Evolutionary conservation across 345 rosid species (phyloP).

Genomic region (Arabis hirsuta): DNA sequence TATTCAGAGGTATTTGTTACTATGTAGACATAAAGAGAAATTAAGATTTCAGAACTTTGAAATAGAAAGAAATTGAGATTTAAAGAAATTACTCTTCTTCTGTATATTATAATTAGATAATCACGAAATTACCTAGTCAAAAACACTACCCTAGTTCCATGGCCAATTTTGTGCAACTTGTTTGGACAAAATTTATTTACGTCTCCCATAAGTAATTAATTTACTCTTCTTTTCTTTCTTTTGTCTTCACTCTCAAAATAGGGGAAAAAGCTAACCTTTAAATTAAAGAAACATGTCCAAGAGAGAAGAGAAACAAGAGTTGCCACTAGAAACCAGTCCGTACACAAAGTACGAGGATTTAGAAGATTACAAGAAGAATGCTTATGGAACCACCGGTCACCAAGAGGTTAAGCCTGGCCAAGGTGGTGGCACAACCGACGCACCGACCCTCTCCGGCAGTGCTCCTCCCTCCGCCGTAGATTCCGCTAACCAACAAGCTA

Average conservation of each 20-base stretch:
- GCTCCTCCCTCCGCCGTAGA: conserved; percentile 35
- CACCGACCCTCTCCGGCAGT: conserved; percentile 53
- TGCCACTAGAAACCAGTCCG: conserved; percentile 58
- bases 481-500: conserved; percentile 40
- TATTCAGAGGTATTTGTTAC: no score
- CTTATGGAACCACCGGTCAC: conserved; percentile 61
- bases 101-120: not conserved
- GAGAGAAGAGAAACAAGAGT: conserved; percentile 34
- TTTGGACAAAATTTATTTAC: conserved; percentile 28
- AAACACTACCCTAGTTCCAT: conserved; percentile 26
- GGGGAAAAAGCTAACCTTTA: not conserved
- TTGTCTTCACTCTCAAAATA: not conserved
- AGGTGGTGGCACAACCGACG: conserved; percentile 55
- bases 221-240: not conserved
- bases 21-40: not conserved
- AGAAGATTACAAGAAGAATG: conserved; percentile 56
- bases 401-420: conserved; percentile 50
- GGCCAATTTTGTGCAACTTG: conserved; percentile 38
- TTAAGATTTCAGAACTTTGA: not conserved
- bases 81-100: not conserved
- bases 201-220: conserved; percentile 32
- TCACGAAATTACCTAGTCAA: conserved; percentile 27
- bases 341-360: conserved; percentile 48
- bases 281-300: conserved; percentile 30
- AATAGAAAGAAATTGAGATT: not conserved